Evolutionary conservation across 768 basidiomycete species (phyloP).

Genomic region (Boletellus ananas): DNA sequence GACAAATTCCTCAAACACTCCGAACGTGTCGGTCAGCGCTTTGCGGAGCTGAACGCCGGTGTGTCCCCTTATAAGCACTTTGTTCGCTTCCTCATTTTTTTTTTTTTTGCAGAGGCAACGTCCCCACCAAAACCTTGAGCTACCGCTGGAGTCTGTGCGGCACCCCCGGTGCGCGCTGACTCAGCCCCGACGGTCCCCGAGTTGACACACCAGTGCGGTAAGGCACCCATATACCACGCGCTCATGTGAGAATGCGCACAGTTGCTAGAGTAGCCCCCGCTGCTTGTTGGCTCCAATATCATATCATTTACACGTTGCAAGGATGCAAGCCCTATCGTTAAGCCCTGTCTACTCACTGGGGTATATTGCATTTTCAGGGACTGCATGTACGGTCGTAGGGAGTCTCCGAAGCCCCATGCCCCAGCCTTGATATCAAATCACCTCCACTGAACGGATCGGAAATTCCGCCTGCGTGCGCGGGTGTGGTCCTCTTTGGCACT

Average conservation of each 20-base stretch:
- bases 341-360: no score
- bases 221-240: constrained; percentile 6
- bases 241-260: constrained; percentile 14
- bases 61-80: constrained; percentile 25
- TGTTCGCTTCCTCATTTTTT: neutral
- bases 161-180: neutral
- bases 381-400: no score
- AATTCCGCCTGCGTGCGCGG: no score
- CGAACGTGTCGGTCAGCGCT: constrained; percentile 86
- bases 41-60: constrained; percentile 93
- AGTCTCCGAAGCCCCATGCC: no score
- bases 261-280: constrained; percentile 16
- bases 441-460: no score
- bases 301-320: constrained; percentile 3
- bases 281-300: constrained; percentile 12
- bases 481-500: no score
- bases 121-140: constrained; percentile 27
- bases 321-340: neutral
- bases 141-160: neutral
- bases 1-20: constrained; percentile 99
- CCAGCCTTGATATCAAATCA: no score
- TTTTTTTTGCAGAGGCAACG: constrained; percentile 31
- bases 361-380: no score
- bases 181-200: constrained; percentile 3
- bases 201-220: constrained; percentile 11